Conservation (phyloP, 139 green algal species). For the Haematococcus lacustris region DNA sequence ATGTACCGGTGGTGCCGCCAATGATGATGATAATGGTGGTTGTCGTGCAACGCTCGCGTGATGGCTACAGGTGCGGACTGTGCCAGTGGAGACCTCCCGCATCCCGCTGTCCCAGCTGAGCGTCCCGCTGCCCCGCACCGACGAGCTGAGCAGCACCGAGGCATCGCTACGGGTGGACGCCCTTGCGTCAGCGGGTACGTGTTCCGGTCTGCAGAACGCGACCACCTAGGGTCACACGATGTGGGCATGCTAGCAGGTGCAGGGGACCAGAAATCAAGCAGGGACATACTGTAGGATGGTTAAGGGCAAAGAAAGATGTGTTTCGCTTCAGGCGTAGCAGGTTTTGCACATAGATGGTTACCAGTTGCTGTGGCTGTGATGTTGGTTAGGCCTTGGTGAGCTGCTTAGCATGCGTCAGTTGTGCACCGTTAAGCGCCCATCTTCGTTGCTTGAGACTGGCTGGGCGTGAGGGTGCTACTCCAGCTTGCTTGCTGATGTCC, state of each 20-base stretch:
- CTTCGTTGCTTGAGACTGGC: too few species aligned
- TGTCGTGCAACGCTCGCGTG: too few species aligned
- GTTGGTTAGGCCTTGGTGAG: too few species aligned
- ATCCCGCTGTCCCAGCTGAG: conserved; percentile 40
- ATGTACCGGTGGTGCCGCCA: too few species aligned
- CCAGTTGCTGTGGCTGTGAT: too few species aligned
- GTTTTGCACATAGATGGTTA: too few species aligned
- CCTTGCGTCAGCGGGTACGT: conserved; percentile 51
- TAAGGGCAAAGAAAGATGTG: too few species aligned
- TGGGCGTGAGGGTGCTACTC: background rate
- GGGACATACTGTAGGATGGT: background rate
- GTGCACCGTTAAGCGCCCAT: too few species aligned
- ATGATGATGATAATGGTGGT: too few species aligned
- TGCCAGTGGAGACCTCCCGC: conserved; percentile 38
- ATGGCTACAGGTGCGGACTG: conserved; percentile 53
- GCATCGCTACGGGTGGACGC: conserved; percentile 70
- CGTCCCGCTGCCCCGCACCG: conserved; percentile 32
- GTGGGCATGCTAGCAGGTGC: background rate
- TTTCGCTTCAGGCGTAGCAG: too few species aligned
- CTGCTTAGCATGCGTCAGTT: too few species aligned
- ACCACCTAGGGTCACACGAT: too few species aligned
- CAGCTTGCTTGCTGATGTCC: background rate
- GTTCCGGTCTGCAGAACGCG: background rate
- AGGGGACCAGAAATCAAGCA: background rate
- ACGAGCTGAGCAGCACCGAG: conserved; percentile 59